Conservation (phyloP, 2,329 filamentous ascomycete species). For the Scedosporium aurantiacum region DNA sequence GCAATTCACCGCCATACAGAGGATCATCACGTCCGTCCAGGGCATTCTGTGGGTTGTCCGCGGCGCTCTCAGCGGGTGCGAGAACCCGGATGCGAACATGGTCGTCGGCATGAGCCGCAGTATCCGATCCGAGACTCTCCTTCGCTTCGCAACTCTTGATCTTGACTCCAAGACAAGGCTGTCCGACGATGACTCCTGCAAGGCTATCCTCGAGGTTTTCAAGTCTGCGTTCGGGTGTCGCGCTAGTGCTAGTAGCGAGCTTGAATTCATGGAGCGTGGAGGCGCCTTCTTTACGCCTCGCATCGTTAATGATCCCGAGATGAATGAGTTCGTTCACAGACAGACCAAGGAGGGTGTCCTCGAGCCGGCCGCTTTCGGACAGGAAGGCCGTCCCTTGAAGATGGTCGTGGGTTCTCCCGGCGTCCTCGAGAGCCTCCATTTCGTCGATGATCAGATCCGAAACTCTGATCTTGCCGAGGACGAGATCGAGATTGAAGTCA, state of each 20-base stretch:
- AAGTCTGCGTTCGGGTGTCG: slow-evolving; percentile 22
- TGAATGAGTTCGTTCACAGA: slow-evolving; percentile 31
- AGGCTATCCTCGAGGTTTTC: slow-evolving; percentile 24
- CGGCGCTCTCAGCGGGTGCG: slow-evolving; percentile 25
- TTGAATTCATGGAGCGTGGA: slow-evolving; percentile 30
- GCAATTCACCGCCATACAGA: slow-evolving; percentile 26
- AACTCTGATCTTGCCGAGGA: slow-evolving; percentile 18
- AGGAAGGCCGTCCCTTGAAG: slow-evolving; percentile 21
- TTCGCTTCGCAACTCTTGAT: slow-evolving; percentile 33
- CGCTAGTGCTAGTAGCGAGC: slow-evolving; percentile 22
- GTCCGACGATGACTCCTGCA: slow-evolving; percentile 16
- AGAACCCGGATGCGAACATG: slow-evolving; percentile 30
- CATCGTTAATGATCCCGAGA: slow-evolving; percentile 26
- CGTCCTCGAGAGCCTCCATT: slow-evolving; percentile 28
- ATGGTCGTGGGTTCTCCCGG: slow-evolving; percentile 27
- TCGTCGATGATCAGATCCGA: slow-evolving; percentile 22
- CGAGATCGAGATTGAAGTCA: slow-evolving; percentile 32
- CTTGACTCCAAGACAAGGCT: slow-evolving; percentile 19
- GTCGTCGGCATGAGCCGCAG: slow-evolving; percentile 32
- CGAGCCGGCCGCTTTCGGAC: slow-evolving; percentile 28
- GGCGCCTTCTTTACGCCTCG: slow-evolving; percentile 27
- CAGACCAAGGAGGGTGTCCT: slow-evolving; percentile 26
- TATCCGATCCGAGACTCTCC: slow-evolving; percentile 33
- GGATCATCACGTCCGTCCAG: slow-evolving; percentile 21
- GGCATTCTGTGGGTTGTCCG: slow-evolving; percentile 29